Base-by-base conservation (phyloP, 2,329 filamentous ascomycete species). In the Penicillium sp. region DNA sequence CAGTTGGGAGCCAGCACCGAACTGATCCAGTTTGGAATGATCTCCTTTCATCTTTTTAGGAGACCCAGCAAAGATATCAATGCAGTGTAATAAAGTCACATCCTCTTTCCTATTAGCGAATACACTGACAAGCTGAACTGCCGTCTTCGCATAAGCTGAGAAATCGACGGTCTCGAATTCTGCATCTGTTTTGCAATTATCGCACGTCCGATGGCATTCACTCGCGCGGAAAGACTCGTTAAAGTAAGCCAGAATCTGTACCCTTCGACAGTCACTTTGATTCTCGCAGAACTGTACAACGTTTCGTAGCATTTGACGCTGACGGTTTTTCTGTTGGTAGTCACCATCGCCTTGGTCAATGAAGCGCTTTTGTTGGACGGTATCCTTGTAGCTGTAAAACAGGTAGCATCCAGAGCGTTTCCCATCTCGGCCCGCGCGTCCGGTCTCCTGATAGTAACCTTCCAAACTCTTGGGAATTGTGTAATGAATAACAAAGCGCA, bases 371-470 rank as follows among this genome's bases (percentile, higher is more conserved):
- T 96, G 78, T 53, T 83, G 81, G 49, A 80, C 82, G 52, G 88
- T 86, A 69, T 99, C 94, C 59, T 78, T 81, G 66, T 90, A 96
- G 46, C 85, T 84, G 66, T 94, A 99, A 73, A 88, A 97, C 14
- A 99, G 81, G 69, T 92, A 94, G 75, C 94, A 99, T 57, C 89
- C 87, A 6, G 94, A 97, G 20, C 81, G 82, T 63, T 90, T 85
- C 8, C 93, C 93, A 70, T 99, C 94, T 69, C 94, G 85, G 6
- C 94, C 94, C 58, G 95, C 94, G 65, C 94, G 88, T 1, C 94
- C 94, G 46, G 94, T 99, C 72, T 99, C 94, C 70, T 99, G 94
- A 68, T 99, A 99, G 71, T 99, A 99, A 0, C 94, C 94, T 74
- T 99, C 94, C 54, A 99, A 77, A 65, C 91, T 97, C 73, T 99